Conservation (phyloP, 441 rosid species). For the Brassica hybrid region DNA sequence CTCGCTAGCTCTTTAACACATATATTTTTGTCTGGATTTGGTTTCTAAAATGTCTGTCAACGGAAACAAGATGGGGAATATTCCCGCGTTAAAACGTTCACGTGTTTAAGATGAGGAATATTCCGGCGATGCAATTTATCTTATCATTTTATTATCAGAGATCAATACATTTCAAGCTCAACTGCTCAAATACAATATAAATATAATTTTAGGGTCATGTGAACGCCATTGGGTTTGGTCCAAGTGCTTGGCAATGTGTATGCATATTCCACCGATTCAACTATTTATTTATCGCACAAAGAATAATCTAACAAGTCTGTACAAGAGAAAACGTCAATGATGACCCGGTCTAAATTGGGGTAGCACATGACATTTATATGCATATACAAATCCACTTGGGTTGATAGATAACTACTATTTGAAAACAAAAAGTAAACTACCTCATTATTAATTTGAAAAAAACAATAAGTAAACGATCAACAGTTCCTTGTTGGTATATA, state of each 20-base stretch:
- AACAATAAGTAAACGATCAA: neutral
- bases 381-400: constrained; percentile 14
- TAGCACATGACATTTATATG: neutral
- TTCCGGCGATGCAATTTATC: too few species aligned
- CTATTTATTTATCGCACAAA: neutral
- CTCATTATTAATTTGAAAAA: neutral
- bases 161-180: neutral
- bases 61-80: too few species aligned
- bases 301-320: constrained; percentile 6
- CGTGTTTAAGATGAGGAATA: too few species aligned
- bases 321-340: constrained; percentile 13
- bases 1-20: constrained; percentile 27
- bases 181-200: neutral
- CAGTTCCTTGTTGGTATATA: neutral
- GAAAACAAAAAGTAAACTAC: neutral
- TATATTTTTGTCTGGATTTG: too few species aligned
- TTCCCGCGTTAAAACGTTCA: neutral
- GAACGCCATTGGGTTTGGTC: neutral
- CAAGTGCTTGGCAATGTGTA: neutral
- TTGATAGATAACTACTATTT: neutral
- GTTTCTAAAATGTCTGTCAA: too few species aligned
- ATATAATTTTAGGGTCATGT: neutral
- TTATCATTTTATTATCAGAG: too few species aligned
- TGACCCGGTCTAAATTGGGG: constrained; percentile 11
- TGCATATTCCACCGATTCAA: neutral